A percentile compares a stretch with the other conserved stretches of the same genome.
phyloP scores from a whole-genome alignment of 2,329 filamentous ascomycete species.

The Helminthosporium solani region DNA sequence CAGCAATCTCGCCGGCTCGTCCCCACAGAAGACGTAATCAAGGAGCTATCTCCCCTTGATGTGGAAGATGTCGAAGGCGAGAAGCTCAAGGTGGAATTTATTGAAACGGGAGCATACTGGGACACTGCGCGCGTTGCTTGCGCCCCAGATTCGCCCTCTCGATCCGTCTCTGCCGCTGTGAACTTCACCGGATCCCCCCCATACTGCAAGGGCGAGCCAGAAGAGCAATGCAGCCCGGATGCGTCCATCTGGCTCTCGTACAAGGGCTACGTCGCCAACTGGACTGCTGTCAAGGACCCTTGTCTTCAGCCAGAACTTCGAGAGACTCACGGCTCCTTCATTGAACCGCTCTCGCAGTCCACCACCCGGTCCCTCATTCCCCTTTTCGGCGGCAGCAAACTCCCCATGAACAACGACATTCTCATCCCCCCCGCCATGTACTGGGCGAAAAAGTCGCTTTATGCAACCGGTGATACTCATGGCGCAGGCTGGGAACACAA shows the following conservation, averaged over 20 bases:
- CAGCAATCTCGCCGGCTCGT: conserved; percentile 27
- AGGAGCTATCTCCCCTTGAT: conserved; percentile 16
- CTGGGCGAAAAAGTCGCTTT: conserved; percentile 48
- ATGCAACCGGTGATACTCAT: conserved; percentile 44
- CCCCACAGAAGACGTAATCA: conserved; percentile 24
- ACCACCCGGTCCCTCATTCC: conserved; percentile 50
- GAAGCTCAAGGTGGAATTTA: conserved; percentile 34
- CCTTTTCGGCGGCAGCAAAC: conserved; percentile 53
- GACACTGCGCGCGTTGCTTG: conserved; percentile 46
- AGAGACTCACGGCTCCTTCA: conserved; percentile 50
- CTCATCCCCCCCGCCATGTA: conserved; percentile 54
- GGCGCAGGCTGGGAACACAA: conserved; percentile 48
- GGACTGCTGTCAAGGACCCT: conserved; percentile 47
- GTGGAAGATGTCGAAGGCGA: conserved; percentile 25
- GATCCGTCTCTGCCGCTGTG: conserved; percentile 32
- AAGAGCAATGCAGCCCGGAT: conserved; percentile 7
- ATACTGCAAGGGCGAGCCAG: conserved; percentile 10
- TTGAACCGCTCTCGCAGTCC: conserved; percentile 50
- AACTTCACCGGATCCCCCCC: conserved; percentile 43
- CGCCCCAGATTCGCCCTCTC: conserved; percentile 39
- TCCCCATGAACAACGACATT: conserved; percentile 55
- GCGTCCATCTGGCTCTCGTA: conserved; percentile 36
- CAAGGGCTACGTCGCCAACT: conserved; percentile 51
- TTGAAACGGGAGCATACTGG: conserved; percentile 43
- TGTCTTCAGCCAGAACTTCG: conserved; percentile 50